A percentile compares a stretch with the other conserved stretches of the same genome.
phyloP scores from a whole-genome alignment of 495 filamentous ascomycete genomes.

The Neurospora sp. region DNA sequence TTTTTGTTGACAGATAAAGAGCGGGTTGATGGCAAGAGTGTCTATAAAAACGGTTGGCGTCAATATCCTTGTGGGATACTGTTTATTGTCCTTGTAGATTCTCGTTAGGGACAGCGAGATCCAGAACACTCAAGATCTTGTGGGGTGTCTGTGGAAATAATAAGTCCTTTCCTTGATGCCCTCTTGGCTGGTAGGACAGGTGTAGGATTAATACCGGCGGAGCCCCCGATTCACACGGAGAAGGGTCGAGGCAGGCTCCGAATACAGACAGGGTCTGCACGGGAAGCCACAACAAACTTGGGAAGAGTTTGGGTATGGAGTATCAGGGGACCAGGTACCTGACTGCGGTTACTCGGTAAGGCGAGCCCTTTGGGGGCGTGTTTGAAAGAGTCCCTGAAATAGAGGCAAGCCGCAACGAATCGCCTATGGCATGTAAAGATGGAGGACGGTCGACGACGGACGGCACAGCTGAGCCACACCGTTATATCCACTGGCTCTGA shows the following conservation, averaged over 20 bases:
- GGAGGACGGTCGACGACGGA: constrained; percentile 19
- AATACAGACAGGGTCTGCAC: constrained; percentile 34
- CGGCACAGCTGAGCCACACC: constrained; percentile 42
- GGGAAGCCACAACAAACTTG: constrained; percentile 23
- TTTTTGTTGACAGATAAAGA: background rate
- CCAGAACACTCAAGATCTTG: constrained; percentile 12
- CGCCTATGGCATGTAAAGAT: constrained; percentile 30
- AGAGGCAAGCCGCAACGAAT: constrained; percentile 33
- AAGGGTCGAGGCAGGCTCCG: constrained; percentile 40
- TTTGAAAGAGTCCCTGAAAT: constrained; percentile 28
- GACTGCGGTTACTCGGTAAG: constrained; percentile 22
- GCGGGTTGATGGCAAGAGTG: background rate
- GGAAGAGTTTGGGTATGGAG: constrained; percentile 3
- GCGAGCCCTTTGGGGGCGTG: constrained; percentile 21
- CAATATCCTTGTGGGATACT: background rate
- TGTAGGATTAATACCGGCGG: constrained; percentile 42
- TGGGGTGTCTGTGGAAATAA: constrained; percentile 34
- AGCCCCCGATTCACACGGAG: constrained; percentile 36
- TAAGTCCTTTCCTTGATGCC: constrained; percentile 33
- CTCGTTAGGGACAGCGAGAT: background rate
- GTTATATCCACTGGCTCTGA: constrained; percentile 12
- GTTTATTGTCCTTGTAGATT: background rate
- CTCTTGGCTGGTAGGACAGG: constrained; percentile 37
- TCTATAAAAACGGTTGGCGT: background rate
- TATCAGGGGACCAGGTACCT: constrained; percentile 31